phyloP scores from a whole-genome alignment of 345 rosid genomes.

The Cardamine occulta region DNA sequence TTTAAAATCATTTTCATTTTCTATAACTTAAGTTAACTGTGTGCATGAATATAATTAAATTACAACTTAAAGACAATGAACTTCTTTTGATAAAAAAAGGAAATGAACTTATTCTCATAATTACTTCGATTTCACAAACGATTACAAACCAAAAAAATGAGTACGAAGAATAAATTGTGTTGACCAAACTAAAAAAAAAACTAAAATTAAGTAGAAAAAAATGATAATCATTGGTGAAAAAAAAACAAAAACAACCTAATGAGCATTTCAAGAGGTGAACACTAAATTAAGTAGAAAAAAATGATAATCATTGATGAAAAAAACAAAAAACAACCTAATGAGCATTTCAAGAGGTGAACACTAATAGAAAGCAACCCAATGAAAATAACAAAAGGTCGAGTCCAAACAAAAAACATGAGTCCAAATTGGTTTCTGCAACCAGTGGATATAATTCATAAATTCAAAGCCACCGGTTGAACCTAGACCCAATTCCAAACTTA shows the following conservation, averaged over 20 bases:
- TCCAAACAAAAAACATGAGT: constrained; percentile 16
- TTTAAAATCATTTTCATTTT: not conserved
- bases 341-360: not conserved
- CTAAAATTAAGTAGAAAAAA: not conserved
- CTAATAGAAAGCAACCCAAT: not conserved
- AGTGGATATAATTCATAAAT: constrained; percentile 8
- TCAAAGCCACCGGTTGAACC: constrained; percentile 37
- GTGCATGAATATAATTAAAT: constrained; percentile 4
- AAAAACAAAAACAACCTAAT: too few species aligned
- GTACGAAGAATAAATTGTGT: not conserved
- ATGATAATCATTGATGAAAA: not conserved
- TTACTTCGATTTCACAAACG: constrained; percentile 4
- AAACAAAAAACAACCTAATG: not conserved
- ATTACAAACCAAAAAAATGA: not conserved
- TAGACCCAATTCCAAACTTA: constrained; percentile 22
- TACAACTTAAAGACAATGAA: not conserved
- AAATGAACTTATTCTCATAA: not conserved
- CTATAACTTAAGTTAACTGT: not conserved
- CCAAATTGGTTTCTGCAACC: constrained; percentile 17
- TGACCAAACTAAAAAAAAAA: not conserved
- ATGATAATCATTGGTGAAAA: too few species aligned
- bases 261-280: too few species aligned
- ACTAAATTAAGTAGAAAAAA: too few species aligned
- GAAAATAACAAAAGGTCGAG: not conserved
- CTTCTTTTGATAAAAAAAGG: not conserved